Base-by-base conservation (phyloP, 176 grass and related monocot species). In the Raddia distichophylla region DNA sequence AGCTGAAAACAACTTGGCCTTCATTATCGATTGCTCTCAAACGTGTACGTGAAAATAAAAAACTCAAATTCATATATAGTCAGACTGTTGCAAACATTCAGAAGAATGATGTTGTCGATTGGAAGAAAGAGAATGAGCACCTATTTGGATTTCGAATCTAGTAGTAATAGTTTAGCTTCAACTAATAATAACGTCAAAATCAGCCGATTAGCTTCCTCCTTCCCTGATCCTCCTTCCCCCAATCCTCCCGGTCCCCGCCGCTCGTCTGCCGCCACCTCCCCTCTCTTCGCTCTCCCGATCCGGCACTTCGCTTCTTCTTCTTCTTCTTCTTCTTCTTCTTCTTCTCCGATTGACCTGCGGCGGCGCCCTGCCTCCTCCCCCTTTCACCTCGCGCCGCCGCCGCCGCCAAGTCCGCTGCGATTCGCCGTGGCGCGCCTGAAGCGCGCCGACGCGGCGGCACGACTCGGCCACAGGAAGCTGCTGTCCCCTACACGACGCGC, bases 191-290 rank as follows among this genome's bases (percentile, higher is more conserved):
- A 46, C 67, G 56, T 19, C 68, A 69, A 64, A 83, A 87, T 49
- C 57, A 71, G 57, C 67, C 51, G 74, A 83, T 83, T 67, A 88
- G 74, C 84, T 22, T 22, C 19, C 73, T 75, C 56, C 33, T 66
- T 2, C 17, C 10, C 37, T 40, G 37, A 40, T 12, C 54, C 83
- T 87, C 8, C 66, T 7, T 49, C 32, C 57, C 71, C 53, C 49
- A 8, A n/a, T 12, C 66, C 51, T 53, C 67, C 51, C 68, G 78
- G 83, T 89, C 88, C 61, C 60, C 79, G 79, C 79, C 45, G 60
- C 60, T 73, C 67, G 66, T 73, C 61, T 27, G 15, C 72, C 58
- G 12, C n/a, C 73, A 43, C 42, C 68, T 76, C 73, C 55, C 8
- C 34, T 22, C 13, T 40, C 48, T 61, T 61, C 66, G 10, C n/a